These are phyloP conservation scores for Podospora fimiseda DNA, from an alignment of 495 filamentous ascomycete species.

Conservation along the genomic window DNA sequence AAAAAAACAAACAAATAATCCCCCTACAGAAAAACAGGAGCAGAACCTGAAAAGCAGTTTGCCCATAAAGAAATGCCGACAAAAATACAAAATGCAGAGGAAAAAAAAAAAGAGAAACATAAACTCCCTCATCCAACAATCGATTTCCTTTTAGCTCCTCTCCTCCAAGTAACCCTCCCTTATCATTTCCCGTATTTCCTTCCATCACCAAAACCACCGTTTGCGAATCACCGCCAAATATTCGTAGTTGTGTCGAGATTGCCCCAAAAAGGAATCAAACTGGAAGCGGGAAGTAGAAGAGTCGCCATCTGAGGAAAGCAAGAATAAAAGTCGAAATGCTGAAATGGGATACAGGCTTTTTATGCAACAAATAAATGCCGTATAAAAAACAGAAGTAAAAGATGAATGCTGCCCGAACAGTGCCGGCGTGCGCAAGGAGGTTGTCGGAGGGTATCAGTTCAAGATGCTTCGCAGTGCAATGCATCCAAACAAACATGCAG, in stretches of 20 bases:
- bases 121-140: background rate
- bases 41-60: too few species aligned
- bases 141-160: background rate
- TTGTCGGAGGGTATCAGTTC: too few species aligned
- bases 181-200: background rate
- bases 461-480: too few species aligned
- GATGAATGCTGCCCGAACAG: too few species aligned
- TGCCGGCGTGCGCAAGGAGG: too few species aligned
- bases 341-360: too few species aligned
- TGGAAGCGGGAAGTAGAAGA: background rate
- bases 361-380: too few species aligned
- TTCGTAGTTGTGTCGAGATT: too few species aligned
- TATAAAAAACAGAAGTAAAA: background rate
- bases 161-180: background rate
- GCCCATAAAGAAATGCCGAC: background rate
- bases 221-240: constrained; percentile 13
- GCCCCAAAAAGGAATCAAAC: background rate
- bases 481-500: constrained; percentile 11
- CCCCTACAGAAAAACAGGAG: too few species aligned
- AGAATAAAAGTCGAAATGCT: too few species aligned
- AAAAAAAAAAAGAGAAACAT: background rate
- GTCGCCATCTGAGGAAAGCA: too few species aligned
- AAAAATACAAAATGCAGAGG: background rate
- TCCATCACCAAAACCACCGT: background rate
- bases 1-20: background rate